Evolutionary conservation across 257 asterid species (phyloP).

Genomic region (Henckelia pumila): DNA sequence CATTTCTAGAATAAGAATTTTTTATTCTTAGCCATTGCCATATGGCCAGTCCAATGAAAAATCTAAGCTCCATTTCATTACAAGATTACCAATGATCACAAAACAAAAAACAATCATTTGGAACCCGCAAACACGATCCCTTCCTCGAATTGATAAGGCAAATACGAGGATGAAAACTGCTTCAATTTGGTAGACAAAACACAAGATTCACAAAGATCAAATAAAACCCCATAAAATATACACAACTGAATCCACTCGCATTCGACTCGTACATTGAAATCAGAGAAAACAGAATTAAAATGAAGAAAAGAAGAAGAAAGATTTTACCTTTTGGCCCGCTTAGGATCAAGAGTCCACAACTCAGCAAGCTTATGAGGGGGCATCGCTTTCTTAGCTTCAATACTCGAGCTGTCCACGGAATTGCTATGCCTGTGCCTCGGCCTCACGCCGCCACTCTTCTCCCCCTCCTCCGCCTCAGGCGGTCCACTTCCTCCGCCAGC

Average conservation of each 20-base stretch:
- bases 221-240: constrained; percentile 14
- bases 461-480: constrained; percentile 25
- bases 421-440: constrained; percentile 62
- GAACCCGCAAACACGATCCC: too few relatives aligned
- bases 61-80: too few relatives aligned
- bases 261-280: neutral
- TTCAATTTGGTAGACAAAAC: constrained; percentile 21
- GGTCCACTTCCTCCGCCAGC: constrained; percentile 28
- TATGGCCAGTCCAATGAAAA: too few relatives aligned
- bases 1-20: too few relatives aligned
- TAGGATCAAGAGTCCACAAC: constrained; percentile 92
- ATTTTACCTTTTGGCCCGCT: constrained; percentile 86
- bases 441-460: constrained; percentile 16
- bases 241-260: neutral
- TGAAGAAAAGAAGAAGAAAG: neutral
- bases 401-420: constrained; percentile 75
- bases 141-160: too few relatives aligned
- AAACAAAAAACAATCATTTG: too few relatives aligned
- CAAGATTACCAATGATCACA: too few relatives aligned
- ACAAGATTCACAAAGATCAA: constrained; percentile 45
- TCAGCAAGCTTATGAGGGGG: constrained; percentile 96
- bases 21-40: too few relatives aligned
- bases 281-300: neutral
- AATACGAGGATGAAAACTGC: too few relatives aligned
- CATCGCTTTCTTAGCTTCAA: constrained; percentile 97